Evolutionary conservation across 164 flowering plant genomes (phyloP).

Genomic region (Nymphaea thermarum): DNA sequence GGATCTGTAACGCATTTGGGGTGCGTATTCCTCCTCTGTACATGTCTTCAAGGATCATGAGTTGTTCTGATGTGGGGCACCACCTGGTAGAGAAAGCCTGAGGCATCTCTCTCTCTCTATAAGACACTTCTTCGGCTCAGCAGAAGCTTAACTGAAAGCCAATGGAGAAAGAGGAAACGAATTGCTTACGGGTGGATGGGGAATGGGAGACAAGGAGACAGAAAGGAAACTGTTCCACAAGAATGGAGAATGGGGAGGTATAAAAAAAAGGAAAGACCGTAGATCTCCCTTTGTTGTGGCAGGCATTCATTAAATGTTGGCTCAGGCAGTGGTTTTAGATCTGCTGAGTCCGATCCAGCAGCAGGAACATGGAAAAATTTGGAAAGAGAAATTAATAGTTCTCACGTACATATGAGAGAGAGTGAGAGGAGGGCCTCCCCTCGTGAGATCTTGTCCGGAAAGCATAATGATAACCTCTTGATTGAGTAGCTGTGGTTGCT

Average conservation of each 20-base stretch:
- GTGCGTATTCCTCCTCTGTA: conserved; percentile 57
- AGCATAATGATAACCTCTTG: no score
- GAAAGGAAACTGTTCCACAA: not conserved
- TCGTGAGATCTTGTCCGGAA: no score
- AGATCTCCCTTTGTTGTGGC: no score
- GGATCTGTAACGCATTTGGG: conserved; percentile 66
- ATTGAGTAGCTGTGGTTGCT: no score
- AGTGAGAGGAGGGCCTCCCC: no score
- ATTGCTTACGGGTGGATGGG: not conserved
- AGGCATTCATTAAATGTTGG: no score
- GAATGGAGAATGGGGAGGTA: not conserved
- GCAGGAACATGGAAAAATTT: no score
- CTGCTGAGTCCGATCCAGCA: no score
- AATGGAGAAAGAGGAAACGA: not conserved
- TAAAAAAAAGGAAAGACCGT: not conserved
- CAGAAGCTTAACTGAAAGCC: no score
- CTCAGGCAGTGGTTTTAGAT: no score
- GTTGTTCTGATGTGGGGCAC: conserved; percentile 86
- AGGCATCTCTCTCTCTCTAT: conserved; percentile 20
- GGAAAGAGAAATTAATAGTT: no score
- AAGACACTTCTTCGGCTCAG: not conserved
- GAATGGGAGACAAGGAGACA: not conserved
- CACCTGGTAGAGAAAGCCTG: conserved; percentile 53
- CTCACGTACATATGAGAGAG: no score
- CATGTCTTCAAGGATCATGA: conserved; percentile 76